Evolutionary conservation across 2,329 filamentous ascomycete genomes (phyloP), one percentile per base, ranked within the genome.

Genomic region (Hymenoscyphus repandus): DNA sequence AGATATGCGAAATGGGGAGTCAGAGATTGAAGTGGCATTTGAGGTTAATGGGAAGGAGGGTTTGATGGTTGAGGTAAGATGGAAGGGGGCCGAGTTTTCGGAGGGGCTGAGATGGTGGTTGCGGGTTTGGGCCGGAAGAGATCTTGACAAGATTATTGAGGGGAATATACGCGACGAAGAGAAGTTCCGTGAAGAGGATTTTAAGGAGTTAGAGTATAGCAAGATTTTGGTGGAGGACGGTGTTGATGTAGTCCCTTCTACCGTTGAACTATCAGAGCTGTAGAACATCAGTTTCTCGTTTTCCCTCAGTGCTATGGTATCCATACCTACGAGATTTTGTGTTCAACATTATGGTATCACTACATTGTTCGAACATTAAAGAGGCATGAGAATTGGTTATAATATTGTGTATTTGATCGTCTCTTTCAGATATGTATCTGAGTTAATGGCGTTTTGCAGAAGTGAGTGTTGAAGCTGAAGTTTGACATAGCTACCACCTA

Each of bases 1-100:
- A 43, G 79, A 79, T 3, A 36, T 41, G n/a, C 47, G 45, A 17
- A 49, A 41, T 13, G 61, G 56, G 1, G 45, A 53, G 2, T 40
- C 51, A 4, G 40, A 55, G 12, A 53, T 63, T 9, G 57, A 60
- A 9, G 17, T 59, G 2, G 11, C 30, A 5, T 57, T 58, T 39
- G 50, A 56, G 11, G 12, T 58, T 10, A 49, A 55, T 41, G 3
- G 32, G n/a, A 66, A 67, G 45, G 18, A 34, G 6, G 7, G 37
- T 12, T 45, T 57, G 32, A 51, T 5, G 4, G 51, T 54, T n/a
- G 10, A 9, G 12, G 43, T 32, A 2, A 50, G 11, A 7, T 37
- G 41, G 5, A 43, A 36, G 27, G 50, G 40, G 10, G 43, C 18
- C 18, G 43, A 27, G 11, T 38, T 32, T 10, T 31, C 40, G 32